Percentiles rank a stretch among this genome's conserved stretches.
These are phyloP conservation scores for Ajuga reptans DNA, from an alignment of 305 asterid species.

Conservation along the genomic window DNA sequence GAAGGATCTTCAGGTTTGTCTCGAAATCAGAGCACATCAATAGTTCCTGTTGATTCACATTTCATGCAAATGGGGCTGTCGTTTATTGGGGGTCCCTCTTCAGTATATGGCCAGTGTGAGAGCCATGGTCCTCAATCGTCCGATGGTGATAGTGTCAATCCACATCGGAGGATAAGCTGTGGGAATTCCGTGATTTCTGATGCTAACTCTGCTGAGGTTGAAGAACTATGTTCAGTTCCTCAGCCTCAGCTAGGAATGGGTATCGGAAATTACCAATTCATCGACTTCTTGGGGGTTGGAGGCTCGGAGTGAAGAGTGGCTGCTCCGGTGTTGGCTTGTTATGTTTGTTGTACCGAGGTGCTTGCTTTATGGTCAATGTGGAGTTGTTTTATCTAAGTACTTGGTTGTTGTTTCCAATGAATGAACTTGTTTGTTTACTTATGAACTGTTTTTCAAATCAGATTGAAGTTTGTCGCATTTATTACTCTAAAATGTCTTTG, in stretches of 20 bases:
- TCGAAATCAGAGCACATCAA: background rate
- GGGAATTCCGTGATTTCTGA: constrained; percentile 13
- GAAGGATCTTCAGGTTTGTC: constrained; percentile 17
- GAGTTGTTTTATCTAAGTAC: background rate
- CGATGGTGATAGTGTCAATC: background rate
- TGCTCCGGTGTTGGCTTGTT: background rate
- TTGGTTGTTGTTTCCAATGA: constrained; percentile 11
- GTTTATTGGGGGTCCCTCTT: constrained; percentile 16
- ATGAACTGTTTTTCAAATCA: background rate
- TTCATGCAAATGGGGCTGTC: constrained; percentile 5
- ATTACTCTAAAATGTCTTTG: too few relatives aligned
- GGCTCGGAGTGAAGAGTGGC: background rate
- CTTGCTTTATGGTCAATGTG: background rate
- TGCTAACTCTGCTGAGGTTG: constrained; percentile 8
- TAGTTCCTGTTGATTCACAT: constrained; percentile 8
- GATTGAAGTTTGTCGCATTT: too few relatives aligned
- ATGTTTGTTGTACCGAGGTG: background rate
- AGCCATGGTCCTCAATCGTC: constrained; percentile 8
- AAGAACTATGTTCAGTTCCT: background rate
- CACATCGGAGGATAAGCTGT: background rate
- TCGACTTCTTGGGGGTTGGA: constrained; percentile 36
- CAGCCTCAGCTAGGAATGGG: constrained; percentile 17
- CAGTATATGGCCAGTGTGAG: constrained; percentile 8
- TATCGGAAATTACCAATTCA: constrained; percentile 3
- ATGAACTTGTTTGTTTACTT: background rate